Base-by-base conservation (phyloP, 805 yeast species). In the Komagataella phaffii region DNA sequence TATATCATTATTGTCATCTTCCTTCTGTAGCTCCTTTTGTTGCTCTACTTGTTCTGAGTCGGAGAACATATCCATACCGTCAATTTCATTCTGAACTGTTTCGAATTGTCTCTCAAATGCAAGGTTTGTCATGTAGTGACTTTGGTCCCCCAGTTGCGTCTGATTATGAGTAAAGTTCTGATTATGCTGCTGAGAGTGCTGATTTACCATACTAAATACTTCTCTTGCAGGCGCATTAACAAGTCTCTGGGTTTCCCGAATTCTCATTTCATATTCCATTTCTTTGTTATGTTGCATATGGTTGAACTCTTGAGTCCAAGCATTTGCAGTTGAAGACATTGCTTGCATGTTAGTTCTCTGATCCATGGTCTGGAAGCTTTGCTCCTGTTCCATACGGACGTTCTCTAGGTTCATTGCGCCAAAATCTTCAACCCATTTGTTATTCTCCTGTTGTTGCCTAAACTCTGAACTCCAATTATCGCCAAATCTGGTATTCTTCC, bases 71-170 rank as follows among this genome's bases (percentile, higher is more conserved):
- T 51, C 47, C 24, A 45, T 24, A 17, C 6, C 12, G 21, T 49
- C 44, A n/a, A 61, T 21, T 46, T 63, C 60, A 6, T 47, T 49
- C 52, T 68, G 71, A 5, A 67, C 45, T 19, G 57, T 59, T 18
- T 57, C 57, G 52, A 68, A 67, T 1, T 63, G 64, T 4, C 53
- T 50, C 17, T 63, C 65, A 52, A 63, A 30, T 30, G 40, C 40
- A 30, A 30, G 40, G 40, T 30, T 30, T 10, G 40, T 10, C 14
- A 30, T 10, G 6, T 30, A 5, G 2, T 30, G 40, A 10, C 14
- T 10, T 14, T 30, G 40, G 3, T 10, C 14, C 40, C 4, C 6
- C 6, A 30, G 14, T 8, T 10, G 40, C 12, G n/a, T 3, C n/a
- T 30, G 40, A 10, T 14, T 30, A 1, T 30, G 14, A 30, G 14